Evolutionary conservation across 2,329 filamentous ascomycete genomes (phyloP).

Genomic region (Nannizzia gypsea): DNA sequence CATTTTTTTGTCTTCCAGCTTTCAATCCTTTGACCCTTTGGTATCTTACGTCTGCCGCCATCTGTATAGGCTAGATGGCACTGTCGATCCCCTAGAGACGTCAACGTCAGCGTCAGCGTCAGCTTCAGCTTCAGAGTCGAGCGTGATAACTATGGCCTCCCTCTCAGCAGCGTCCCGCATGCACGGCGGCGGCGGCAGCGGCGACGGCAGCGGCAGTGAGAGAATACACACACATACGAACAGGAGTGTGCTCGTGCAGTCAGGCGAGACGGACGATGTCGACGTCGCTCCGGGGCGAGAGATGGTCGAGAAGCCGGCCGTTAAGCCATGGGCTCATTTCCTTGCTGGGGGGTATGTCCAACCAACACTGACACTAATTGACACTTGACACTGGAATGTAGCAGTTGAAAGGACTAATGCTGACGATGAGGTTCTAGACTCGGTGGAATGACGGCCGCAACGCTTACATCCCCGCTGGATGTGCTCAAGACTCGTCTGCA

Average conservation of each 20-base stretch:
- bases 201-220: neutral
- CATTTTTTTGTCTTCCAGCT: no score
- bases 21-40: no score
- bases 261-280: slow-evolving; percentile 29
- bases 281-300: slow-evolving; percentile 20
- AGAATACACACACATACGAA: neutral
- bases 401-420: slow-evolving; percentile 8
- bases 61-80: no score
- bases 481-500: slow-evolving; percentile 88
- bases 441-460: slow-evolving; percentile 81
- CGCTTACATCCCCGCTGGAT: slow-evolving; percentile 88
- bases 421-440: slow-evolving; percentile 41
- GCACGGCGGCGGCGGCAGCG: neutral
- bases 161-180: neutral
- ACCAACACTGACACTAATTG: slow-evolving; percentile 6
- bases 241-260: slow-evolving; percentile 19
- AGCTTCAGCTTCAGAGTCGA: neutral
- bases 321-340: slow-evolving; percentile 82
- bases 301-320: slow-evolving; percentile 6
- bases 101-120: neutral
- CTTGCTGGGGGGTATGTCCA: slow-evolving; percentile 69
- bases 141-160: neutral
- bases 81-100: no score
- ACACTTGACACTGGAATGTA: slow-evolving; percentile 9
- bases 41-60: no score